Evolutionary conservation across 345 rosid genomes (phyloP).

Genomic region (Salix caprea): DNA sequence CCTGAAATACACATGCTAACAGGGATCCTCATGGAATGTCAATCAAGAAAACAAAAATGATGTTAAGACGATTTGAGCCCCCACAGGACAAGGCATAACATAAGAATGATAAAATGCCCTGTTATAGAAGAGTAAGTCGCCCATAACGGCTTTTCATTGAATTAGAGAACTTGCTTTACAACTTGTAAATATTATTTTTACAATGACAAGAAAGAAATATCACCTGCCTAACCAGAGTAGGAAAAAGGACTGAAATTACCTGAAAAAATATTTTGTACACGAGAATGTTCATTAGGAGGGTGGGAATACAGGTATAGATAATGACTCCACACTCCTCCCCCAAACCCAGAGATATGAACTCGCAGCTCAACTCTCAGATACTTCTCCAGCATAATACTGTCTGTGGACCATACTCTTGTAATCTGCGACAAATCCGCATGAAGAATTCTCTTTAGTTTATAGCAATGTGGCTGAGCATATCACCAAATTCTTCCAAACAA

Average conservation of each 20-base stretch:
- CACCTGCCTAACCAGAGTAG: background rate
- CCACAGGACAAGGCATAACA: background rate
- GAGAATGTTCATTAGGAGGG: background rate
- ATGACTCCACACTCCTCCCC: background rate
- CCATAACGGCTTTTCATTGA: background rate
- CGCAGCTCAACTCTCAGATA: conserved; percentile 28
- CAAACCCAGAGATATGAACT: background rate
- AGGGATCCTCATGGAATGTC: too few species aligned
- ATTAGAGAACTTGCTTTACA: background rate
- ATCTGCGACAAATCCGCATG: background rate
- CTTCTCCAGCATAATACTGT: conserved; percentile 29
- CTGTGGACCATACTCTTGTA: conserved; percentile 13
- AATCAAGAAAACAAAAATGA: too few species aligned
- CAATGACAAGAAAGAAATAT: conserved; percentile 7
- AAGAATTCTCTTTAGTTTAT: background rate
- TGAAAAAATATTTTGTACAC: background rate
- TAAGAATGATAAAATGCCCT: background rate
- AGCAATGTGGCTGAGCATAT: background rate
- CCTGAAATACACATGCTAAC: too few species aligned
- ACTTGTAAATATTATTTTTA: conserved; percentile 3
- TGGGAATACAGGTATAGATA: background rate
- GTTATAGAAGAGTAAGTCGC: accelerated
- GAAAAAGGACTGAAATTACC: background rate
- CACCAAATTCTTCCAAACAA: too few species aligned
- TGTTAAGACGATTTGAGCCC: background rate